Evolutionary conservation across 352 stramenopile genomes (phyloP).

Genomic region (Phytophthora hibernalis): DNA sequence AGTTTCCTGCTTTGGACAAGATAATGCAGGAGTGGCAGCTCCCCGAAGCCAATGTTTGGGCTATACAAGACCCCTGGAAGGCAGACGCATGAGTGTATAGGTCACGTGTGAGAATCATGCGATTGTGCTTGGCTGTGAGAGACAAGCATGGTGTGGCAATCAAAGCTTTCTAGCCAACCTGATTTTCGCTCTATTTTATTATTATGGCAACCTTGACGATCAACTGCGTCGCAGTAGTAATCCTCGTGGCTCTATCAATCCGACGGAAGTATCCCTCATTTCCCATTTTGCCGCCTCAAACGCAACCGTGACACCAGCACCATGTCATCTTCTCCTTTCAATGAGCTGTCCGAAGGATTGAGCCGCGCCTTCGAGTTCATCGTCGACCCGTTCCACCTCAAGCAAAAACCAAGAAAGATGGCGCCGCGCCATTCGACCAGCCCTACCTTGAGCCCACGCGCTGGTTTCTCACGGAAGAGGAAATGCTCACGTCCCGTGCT

Average conservation of each 20-base stretch:
- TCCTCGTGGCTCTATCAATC: not conserved
- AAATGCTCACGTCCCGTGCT: conserved; percentile 57
- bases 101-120: not conserved
- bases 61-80: conserved; percentile 8
- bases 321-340: conserved; percentile 23
- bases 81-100: not conserved
- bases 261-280: conserved; percentile 13
- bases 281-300: not conserved
- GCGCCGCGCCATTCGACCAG: conserved; percentile 49
- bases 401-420: conserved; percentile 37
- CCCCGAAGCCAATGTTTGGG: conserved; percentile 13
- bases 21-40: conserved; percentile 19
- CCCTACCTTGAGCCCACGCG: conserved; percentile 53
- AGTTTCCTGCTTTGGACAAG: conserved; percentile 21
- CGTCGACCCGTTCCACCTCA: conserved; percentile 41
- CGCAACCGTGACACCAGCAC: conserved; percentile 5
- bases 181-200: not conserved
- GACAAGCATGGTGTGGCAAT: not conserved
- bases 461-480: conserved; percentile 70
- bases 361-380: conserved; percentile 47
- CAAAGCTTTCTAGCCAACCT: not conserved
- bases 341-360: conserved; percentile 24
- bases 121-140: not conserved
- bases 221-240: not conserved
- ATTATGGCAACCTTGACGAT: not conserved